A percentile compares a stretch with the other conserved stretches of the same genome.
Evolutionary conservation across 2,329 filamentous ascomycete genomes (phyloP).

Genomic region (Aspergillus japonicus): DNA sequence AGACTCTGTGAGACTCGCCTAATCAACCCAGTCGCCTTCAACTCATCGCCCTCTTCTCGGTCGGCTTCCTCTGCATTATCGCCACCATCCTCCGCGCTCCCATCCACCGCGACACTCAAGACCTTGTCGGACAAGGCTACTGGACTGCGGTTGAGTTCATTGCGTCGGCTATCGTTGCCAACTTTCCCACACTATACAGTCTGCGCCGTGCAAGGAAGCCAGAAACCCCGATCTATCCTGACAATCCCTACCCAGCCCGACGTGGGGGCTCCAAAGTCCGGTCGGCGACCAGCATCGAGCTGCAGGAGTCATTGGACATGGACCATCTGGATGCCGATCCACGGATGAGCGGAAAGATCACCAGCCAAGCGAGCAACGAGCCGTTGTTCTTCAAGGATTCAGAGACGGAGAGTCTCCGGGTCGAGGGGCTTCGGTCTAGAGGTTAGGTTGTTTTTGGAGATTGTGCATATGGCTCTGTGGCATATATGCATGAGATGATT

Average conservation of each 20-base stretch:
- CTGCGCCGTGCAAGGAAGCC: neutral
- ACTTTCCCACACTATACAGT: conserved; percentile 14
- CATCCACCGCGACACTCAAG: neutral
- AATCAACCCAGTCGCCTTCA: conserved; percentile 2
- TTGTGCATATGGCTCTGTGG: neutral
- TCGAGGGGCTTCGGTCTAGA: neutral
- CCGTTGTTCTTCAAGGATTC: neutral
- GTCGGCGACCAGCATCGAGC: neutral
- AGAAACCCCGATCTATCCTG: neutral
- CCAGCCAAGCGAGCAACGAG: neutral
- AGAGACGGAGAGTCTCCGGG: neutral
- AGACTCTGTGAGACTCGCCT: neutral
- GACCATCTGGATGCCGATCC: neutral
- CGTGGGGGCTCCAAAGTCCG: neutral
- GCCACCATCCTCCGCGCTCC: conserved; percentile 12
- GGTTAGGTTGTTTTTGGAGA: neutral
- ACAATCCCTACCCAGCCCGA: neutral
- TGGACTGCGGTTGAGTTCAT: conserved; percentile 10
- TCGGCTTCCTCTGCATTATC: conserved; percentile 10
- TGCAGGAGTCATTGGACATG: neutral
- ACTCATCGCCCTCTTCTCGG: conserved; percentile 11
- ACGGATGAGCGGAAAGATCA: neutral
- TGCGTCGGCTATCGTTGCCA: conserved; percentile 12
- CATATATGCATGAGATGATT: neutral
- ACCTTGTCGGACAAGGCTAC: conserved; percentile 5